Conservation (phyloP, 306 rosid species). For the Trifolium fragiferum region DNA sequence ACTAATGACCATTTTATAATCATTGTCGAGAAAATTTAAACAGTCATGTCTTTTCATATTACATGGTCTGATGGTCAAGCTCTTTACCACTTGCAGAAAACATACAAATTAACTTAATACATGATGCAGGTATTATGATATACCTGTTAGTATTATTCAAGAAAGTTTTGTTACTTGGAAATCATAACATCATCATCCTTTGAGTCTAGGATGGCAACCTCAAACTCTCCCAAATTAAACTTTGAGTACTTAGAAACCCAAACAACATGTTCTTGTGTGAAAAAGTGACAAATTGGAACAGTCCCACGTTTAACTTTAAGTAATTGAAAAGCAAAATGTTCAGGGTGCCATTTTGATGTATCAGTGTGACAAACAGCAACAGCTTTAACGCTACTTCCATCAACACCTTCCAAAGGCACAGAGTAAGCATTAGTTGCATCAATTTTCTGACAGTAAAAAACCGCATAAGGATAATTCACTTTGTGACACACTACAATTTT, state of each 20-base stretch:
- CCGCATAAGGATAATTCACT: constrained; percentile 69
- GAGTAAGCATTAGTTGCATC: not conserved
- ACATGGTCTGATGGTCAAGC: too few relatives aligned
- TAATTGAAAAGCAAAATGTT: constrained; percentile 79
- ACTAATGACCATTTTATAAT: not conserved
- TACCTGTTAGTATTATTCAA: too few relatives aligned
- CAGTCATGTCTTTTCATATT: too few relatives aligned
- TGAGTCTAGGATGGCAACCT: too few relatives aligned
- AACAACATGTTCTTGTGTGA: constrained; percentile 76
- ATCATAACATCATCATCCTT: too few relatives aligned
- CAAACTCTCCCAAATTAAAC: too few relatives aligned
- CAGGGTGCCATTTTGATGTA: constrained; percentile 81
- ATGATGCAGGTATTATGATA: too few relatives aligned
- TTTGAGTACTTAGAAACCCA: constrained; percentile 51
- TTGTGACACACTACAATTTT: constrained; percentile 67
- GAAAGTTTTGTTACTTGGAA: not conserved
- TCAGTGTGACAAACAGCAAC: constrained; percentile 77
- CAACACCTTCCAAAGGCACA: constrained; percentile 37
- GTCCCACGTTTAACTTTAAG: constrained; percentile 80
- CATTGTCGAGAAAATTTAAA: too few relatives aligned
- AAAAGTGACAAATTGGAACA: constrained; percentile 79
- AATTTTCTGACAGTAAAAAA: constrained; percentile 79
- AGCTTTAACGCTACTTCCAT: constrained; percentile 67
- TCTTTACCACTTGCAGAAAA: too few relatives aligned
- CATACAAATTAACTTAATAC: too few relatives aligned